These are phyloP conservation scores for Penicillium samsonianum DNA, from an alignment of 495 filamentous ascomycete species.

Conservation along the genomic window DNA sequence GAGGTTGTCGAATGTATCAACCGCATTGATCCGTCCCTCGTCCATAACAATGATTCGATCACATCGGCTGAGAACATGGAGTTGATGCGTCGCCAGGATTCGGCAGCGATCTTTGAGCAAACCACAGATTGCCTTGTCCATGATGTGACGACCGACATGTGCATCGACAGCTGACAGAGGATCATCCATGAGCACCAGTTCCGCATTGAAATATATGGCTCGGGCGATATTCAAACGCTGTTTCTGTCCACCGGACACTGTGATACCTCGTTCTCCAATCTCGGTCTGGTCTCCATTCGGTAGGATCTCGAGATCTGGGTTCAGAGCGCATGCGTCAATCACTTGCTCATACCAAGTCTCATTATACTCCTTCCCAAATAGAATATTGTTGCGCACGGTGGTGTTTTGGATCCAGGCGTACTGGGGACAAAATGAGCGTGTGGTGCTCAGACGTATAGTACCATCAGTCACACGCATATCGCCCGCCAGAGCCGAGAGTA, in stretches of 20 bases:
- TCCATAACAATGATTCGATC: constrained; percentile 93
- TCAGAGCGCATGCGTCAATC: constrained; percentile 58
- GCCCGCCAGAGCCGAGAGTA: constrained; percentile 86
- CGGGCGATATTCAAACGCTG: constrained; percentile 75
- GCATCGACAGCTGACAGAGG: constrained; percentile 82
- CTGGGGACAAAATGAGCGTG: constrained; percentile 87
- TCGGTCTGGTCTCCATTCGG: constrained; percentile 58
- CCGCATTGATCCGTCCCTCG: constrained; percentile 73
- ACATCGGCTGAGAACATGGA: constrained; percentile 87
- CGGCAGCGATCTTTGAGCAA: constrained; percentile 85
- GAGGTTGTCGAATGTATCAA: constrained; percentile 86
- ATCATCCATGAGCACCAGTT: constrained; percentile 83
- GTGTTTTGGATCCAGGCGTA: constrained; percentile 98
- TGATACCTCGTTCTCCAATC: constrained; percentile 64
- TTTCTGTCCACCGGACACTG: constrained; percentile 67
- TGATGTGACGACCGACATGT: constrained; percentile 89
- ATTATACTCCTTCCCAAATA: constrained; percentile 74
- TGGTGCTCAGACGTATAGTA: constrained; percentile 70
- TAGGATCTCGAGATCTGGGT: constrained; percentile 57
- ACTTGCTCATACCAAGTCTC: constrained; percentile 57
- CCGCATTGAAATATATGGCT: constrained; percentile 81
- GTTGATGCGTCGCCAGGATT: constrained; percentile 90
- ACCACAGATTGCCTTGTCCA: constrained; percentile 92
- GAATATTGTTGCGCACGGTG: constrained; percentile 81
- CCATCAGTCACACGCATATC: constrained; percentile 88